phyloP scores from a whole-genome alignment of 208 protist genomes.

The Crithidia acanthocephali region DNA sequence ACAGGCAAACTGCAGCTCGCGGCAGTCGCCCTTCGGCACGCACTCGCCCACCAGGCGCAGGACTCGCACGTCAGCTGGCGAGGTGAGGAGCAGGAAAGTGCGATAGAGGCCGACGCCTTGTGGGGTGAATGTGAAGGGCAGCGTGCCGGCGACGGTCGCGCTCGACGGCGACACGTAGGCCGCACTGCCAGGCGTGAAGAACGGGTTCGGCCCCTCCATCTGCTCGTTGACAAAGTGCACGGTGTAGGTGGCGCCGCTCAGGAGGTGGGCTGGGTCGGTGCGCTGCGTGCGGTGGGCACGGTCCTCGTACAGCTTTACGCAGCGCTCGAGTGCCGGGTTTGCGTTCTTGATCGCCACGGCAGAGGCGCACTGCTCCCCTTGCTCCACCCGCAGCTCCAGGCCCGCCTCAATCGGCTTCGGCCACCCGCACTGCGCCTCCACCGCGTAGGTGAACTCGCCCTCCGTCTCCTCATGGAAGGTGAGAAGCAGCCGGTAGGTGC shows the following conservation, averaged over 20 bases:
- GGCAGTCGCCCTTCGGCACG: slow-evolving; percentile 69
- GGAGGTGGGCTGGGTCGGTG: slow-evolving; percentile 25
- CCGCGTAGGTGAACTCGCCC: slow-evolving; percentile 91
- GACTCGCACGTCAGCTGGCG: slow-evolving; percentile 86
- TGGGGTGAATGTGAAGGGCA: slow-evolving; percentile 83
- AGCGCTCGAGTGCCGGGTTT: slow-evolving; percentile 74
- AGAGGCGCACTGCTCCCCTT: slow-evolving; percentile 50
- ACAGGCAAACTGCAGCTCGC: slow-evolving; percentile 87
- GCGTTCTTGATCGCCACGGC: slow-evolving; percentile 50
- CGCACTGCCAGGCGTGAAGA: slow-evolving; percentile 57
- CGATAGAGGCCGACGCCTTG: slow-evolving; percentile 84
- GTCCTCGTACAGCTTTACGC: slow-evolving; percentile 78
- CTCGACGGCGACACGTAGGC: slow-evolving; percentile 17
- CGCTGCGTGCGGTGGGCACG: slow-evolving; percentile 37
- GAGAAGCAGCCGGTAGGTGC: slow-evolving; percentile 72
- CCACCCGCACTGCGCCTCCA: slow-evolving; percentile 65
- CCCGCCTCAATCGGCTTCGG: slow-evolving; percentile 58
- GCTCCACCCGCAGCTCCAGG: slow-evolving; percentile 70
- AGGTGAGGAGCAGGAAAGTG: slow-evolving; percentile 83
- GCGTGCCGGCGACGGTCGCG: slow-evolving; percentile 13
- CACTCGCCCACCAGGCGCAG: slow-evolving; percentile 82
- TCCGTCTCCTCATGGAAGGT: slow-evolving; percentile 88
- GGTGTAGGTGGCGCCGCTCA: slow-evolving; percentile 42
- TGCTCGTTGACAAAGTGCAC: slow-evolving; percentile 76
- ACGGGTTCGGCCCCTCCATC: slow-evolving; percentile 84